Evolutionary conservation across 306 rosid genomes (phyloP), one percentile per base, ranked within the genome.

Genomic region (Fragaria iinumae): DNA sequence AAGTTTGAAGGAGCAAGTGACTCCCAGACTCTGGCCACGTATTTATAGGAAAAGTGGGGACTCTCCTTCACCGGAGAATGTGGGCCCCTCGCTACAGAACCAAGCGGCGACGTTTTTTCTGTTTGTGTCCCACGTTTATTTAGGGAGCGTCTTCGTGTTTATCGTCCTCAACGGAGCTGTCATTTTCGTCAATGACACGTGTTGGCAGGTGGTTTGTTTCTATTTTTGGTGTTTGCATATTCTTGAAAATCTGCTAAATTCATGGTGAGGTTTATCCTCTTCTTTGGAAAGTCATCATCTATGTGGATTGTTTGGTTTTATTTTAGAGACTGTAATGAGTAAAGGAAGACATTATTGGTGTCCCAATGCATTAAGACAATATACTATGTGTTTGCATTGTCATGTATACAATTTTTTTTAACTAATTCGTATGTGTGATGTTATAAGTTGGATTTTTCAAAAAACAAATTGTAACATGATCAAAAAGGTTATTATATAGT

Each of bases 21-120:
- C 5, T n/a, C 50, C 53, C 71, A 21, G 13, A 65, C 82, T 7
- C 21, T 6, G 17, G 50, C 80, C 82, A 71, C 89, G 57, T 80
- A 89, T 89, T 89, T 89, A 91, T 91, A 89, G 64, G 23, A 25
- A n/a, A 2, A 21, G 11, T 0, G 32, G 13, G 48, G 48, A 11
- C 13, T 10, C 0, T 12, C 1, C 55, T 4, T 14, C 5, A 3
- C 23, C 9, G 23, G 2, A 8, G 44, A 17, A 56, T 47, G 77
- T 65, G 77, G 67, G 8, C 47, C 67, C 74, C 16, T 13, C 53
- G 8, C 13, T 2, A 8, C 36, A 59, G 0, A 2, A 1, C 34
- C 27, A 77, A 79, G 74, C 91, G 91, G 55, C 75, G 85, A 74
- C 91, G 93, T 86, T 85, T 77, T n/a, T n/a, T 6, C 10, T 14